These are phyloP conservation scores for Coffea canephora DNA, from an alignment of 257 asterid species.

Conservation along the genomic window DNA sequence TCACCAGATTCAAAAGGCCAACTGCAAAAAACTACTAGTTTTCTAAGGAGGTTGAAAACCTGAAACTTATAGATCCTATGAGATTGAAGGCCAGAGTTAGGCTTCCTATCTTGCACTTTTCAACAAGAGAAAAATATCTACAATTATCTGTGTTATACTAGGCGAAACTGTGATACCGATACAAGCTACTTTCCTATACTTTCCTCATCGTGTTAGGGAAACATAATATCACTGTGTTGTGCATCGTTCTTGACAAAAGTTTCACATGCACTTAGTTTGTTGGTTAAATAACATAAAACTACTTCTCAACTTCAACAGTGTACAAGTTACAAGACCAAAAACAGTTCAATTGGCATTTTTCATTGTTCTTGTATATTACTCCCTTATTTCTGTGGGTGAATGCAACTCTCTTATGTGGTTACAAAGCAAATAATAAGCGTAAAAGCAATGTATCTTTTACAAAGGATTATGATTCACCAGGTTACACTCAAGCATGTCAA, in stretches of 20 bases:
- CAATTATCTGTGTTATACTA: neutral
- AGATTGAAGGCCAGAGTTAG: neutral
- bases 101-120: neutral
- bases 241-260: neutral
- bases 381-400: neutral
- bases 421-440: neutral
- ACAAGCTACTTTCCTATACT: neutral
- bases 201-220: neutral
- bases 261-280: neutral
- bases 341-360: neutral
- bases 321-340: neutral
- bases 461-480: neutral
- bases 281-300: neutral
- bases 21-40: neutral
- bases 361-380: neutral
- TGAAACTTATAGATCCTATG: neutral
- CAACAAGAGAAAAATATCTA: neutral
- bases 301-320: neutral
- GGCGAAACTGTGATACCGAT: neutral
- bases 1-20: neutral
- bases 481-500: neutral
- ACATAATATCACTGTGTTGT: neutral
- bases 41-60: neutral
- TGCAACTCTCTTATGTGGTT: neutral
- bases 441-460: neutral